Evolutionary conservation across 768 basidiomycete species (phyloP).

Genomic region (Leccinum subtestaceum): DNA sequence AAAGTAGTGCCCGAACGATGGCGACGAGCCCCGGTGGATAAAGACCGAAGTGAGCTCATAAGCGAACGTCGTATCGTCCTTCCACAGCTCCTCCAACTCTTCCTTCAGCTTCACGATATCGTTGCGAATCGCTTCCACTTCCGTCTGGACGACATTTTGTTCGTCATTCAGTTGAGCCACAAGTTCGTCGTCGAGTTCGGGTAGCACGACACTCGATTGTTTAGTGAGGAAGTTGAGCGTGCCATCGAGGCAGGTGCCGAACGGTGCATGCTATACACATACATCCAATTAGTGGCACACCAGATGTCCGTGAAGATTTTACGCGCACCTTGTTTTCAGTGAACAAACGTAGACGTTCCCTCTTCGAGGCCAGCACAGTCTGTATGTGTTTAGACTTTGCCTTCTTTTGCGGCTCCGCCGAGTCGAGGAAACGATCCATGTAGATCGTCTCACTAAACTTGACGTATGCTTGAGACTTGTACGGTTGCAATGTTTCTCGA

Average conservation of each 20-base stretch:
- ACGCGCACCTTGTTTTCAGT: conserved; percentile 66
- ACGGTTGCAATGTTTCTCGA: conserved; percentile 83
- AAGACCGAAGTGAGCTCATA: conserved; percentile 95
- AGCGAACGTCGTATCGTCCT: conserved; percentile 56
- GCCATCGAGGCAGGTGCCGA: conserved; percentile 51
- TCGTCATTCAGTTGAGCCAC: conserved; percentile 52
- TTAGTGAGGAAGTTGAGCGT: conserved; percentile 57
- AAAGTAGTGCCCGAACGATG: conserved; percentile 93
- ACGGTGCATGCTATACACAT: conserved; percentile 59
- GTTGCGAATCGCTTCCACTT: conserved; percentile 55
- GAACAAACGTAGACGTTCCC: conserved; percentile 67
- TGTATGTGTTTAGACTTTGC: conserved; percentile 69
- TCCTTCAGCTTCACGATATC: conserved; percentile 55
- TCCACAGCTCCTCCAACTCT: conserved; percentile 75
- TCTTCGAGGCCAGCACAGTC: conserved; percentile 54
- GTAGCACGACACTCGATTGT: conserved; percentile 41
- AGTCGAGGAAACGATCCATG: conserved; percentile 90
- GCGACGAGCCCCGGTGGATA: conserved; percentile 86
- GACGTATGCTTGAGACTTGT: conserved; percentile 95
- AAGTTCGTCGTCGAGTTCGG: conserved; percentile 62
- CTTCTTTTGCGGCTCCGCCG: conserved; percentile 68
- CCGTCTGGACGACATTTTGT: conserved; percentile 46
- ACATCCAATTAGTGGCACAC: background rate
- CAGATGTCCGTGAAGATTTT: background rate
- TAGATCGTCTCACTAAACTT: conserved; percentile 83